Conservation (phyloP, 345 rosid genomes). For the Raphanus raphanistrum region DNA sequence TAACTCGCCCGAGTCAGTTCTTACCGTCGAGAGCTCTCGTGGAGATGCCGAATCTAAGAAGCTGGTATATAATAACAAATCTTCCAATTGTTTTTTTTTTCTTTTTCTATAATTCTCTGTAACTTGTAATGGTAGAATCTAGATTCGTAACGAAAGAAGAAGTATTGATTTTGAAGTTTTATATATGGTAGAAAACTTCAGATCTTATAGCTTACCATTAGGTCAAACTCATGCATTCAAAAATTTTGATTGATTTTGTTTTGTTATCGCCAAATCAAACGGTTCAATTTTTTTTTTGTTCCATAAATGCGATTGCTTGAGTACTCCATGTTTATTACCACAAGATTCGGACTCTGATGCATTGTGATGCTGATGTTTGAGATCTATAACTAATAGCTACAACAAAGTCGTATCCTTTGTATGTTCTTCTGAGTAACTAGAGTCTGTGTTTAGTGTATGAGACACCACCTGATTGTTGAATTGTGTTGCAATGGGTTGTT, state of each 20-base stretch:
- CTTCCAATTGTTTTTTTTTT: background rate
- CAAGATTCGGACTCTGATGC: too few species aligned
- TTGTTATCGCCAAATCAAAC: too few species aligned
- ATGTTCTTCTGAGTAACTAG: too few species aligned
- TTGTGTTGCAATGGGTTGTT: background rate
- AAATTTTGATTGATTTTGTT: background rate
- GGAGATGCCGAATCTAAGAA: conserved; percentile 16
- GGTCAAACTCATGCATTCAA: background rate
- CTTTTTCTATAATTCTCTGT: background rate
- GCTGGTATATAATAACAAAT: conserved; percentile 38
- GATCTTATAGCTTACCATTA: conserved; percentile 20
- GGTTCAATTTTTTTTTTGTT: too few species aligned
- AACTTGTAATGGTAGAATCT: background rate
- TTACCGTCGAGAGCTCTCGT: conserved; percentile 38
- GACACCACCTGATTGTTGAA: too few species aligned
- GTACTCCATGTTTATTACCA: too few species aligned
- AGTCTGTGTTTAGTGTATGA: background rate
- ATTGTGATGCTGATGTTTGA: too few species aligned
- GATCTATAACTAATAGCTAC: too few species aligned
- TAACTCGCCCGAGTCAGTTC: conserved; percentile 47
- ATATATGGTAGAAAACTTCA: background rate
- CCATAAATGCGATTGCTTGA: too few species aligned
- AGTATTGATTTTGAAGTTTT: conserved; percentile 20
- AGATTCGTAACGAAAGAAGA: background rate
- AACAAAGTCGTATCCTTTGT: too few species aligned